These are phyloP conservation scores for Septoria linicola DNA, from an alignment of 2,329 filamentous ascomycete species.

Conservation along the genomic window DNA sequence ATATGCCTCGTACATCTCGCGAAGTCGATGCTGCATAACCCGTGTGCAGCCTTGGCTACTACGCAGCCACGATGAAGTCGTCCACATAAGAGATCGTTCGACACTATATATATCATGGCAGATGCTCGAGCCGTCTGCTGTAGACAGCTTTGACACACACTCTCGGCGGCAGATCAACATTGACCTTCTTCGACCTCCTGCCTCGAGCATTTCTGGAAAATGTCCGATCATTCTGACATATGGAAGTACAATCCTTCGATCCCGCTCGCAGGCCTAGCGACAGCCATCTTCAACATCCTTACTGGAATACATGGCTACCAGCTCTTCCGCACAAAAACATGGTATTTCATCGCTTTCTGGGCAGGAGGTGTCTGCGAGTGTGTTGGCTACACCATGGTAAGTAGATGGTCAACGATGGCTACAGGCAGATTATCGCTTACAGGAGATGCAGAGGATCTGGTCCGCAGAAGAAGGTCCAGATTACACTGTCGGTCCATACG, in stretches of 20 bases:
- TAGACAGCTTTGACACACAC: too few species aligned
- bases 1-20: too few species aligned
- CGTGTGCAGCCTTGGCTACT: too few species aligned
- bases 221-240: neutral
- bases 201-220: too few species aligned
- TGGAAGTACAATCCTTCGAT: constrained; percentile 22
- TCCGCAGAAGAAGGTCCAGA: constrained; percentile 22
- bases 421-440: neutral
- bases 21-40: too few species aligned
- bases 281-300: constrained; percentile 25
- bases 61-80: too few species aligned
- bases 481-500: constrained; percentile 31
- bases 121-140: too few species aligned
- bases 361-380: constrained; percentile 52
- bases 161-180: too few species aligned
- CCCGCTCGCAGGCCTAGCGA: constrained; percentile 31
- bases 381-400: constrained; percentile 50
- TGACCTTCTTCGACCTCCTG: too few species aligned
- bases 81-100: too few species aligned
- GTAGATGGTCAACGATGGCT: neutral
- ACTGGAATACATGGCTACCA: constrained; percentile 42
- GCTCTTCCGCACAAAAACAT: constrained; percentile 44
- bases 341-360: constrained; percentile 53
- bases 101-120: too few species aligned
- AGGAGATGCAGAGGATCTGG: constrained; percentile 39